Base-by-base conservation (phyloP, 75 land plant genomes). In the Pinus taeda region DNA sequence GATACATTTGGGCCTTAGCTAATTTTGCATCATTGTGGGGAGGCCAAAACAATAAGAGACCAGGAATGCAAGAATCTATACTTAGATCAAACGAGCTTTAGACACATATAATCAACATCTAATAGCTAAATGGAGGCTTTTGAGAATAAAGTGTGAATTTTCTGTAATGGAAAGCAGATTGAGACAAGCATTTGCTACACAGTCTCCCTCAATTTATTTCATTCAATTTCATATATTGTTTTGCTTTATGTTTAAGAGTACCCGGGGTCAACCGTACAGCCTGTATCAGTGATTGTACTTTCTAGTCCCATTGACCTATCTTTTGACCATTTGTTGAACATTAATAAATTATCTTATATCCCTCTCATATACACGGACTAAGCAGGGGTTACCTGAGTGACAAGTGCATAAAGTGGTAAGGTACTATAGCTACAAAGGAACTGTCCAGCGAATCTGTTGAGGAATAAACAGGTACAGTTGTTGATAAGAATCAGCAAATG, bases 391-490 rank as follows among this genome's bases (percentile, higher is more conserved):
- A 93, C 95, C 95, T 93, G 95, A 72, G 95, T 88, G 66, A 93
- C 95, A 57, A 93, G 88, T 26, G 93, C 95, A 84, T 93, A 93
- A 13, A 93, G 86, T 14, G 95, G 95, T 79, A 93, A 76, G 14
- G 95, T 93, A 81, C 90, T 90, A 77, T 93, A 93, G 89, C 95
- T 91, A 81, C 95, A 93, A 15, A 93, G 74, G 36, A 90, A 86
- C 80, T 93, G 95, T n/a, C 88, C 93, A 24, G 78, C 76, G 75
- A 89, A 84, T 80, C 94, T 92, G 89, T 49, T 63, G 36, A 39
- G 57, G 22, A 39, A 66, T 61, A 37, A 57, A 22, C 21, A 71
- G 7, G 22, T 36, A 60, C 55, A 14, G 75, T 33, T 4, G 17
- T 57, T 17, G 60, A 53, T 9, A 33, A n/a, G 49, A 26, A 13